Evolutionary conservation across 108 stramenopile species (phyloP).

Genomic region (Seminavis robusta): DNA sequence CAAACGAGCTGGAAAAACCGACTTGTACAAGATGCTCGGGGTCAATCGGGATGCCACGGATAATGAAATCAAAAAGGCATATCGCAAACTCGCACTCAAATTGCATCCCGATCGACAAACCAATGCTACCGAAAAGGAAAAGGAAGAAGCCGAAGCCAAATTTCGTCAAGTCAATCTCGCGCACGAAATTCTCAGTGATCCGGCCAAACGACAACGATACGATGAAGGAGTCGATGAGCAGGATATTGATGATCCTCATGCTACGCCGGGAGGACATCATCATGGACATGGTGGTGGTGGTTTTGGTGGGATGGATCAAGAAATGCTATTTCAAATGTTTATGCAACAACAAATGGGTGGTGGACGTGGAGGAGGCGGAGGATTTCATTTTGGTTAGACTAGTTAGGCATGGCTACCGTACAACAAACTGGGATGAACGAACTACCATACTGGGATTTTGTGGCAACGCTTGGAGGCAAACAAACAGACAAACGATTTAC

Average conservation of each 20-base stretch:
- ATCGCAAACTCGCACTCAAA: constrained; percentile 32
- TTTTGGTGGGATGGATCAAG: constrained; percentile 39
- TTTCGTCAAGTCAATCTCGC: constrained; percentile 82
- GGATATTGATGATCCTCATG: constrained; percentile 20
- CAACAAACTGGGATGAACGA: too few species aligned
- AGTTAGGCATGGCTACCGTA: too few species aligned
- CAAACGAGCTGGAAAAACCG: constrained; percentile 21
- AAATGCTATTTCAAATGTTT: constrained; percentile 65
- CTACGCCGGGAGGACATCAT: constrained; percentile 12
- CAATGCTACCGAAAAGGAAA: constrained; percentile 23
- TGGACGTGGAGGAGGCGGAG: too few species aligned
- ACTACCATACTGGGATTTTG: too few species aligned
- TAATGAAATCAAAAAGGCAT: constrained; percentile 75
- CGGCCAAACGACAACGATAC: constrained; percentile 56
- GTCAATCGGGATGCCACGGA: constrained; percentile 52
- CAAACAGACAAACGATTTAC: too few species aligned
- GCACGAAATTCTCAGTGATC: constrained; percentile 87
- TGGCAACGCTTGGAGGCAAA: too few species aligned
- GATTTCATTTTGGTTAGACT: too few species aligned
- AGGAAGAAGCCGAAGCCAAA: constrained; percentile 9
- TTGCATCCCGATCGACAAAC: constrained; percentile 68
- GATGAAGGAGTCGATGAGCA: constrained; percentile 26
- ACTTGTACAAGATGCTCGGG: constrained; percentile 81
- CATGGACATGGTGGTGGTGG: constrained; percentile 16
- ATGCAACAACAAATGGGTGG: too few species aligned